Percentiles rank a stretch among this genome's conserved stretches.
Evolutionary conservation across 768 basidiomycete genomes (phyloP).

Genomic region (Hirschioporus abietinus): DNA sequence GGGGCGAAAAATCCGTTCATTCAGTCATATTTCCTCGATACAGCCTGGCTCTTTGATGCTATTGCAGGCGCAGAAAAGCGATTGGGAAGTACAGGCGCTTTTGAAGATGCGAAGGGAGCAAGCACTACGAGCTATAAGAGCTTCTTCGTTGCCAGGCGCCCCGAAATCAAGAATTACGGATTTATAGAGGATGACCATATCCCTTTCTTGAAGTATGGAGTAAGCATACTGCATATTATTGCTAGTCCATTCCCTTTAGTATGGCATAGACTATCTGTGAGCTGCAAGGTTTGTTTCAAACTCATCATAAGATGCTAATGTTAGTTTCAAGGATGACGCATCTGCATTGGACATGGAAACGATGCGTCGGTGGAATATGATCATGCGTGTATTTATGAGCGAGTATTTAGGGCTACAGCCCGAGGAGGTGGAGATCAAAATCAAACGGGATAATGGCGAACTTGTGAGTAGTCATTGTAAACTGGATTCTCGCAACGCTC

Average conservation of each 20-base stretch:
- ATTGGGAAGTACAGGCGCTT: constrained; percentile 59
- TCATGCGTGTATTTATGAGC: constrained; percentile 80
- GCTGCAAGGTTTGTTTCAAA: constrained; percentile 17
- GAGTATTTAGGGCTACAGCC: constrained; percentile 82
- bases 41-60: constrained; percentile 89
- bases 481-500: not conserved
- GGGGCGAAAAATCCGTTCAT: constrained; percentile 74
- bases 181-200: constrained; percentile 91
- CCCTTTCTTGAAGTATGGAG: constrained; percentile 80
- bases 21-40: constrained; percentile 77
- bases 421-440: constrained; percentile 16
- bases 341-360: constrained; percentile 79
- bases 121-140: constrained; percentile 44
- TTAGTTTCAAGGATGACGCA: constrained; percentile 70
- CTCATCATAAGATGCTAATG: not conserved
- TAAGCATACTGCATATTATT: constrained; percentile 87
- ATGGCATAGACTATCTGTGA: constrained; percentile 78
- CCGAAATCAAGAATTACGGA: constrained; percentile 35
- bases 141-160: constrained; percentile 58
- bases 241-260: constrained; percentile 83
- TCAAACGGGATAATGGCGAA: constrained; percentile 12
- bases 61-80: constrained; percentile 68
- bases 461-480: constrained; percentile 17
- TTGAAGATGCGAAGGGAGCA: constrained; percentile 41
- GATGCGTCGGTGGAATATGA: constrained; percentile 83